Percentiles rank a stretch among this genome's conserved stretches.
Evolutionary conservation across 2,329 filamentous ascomycete genomes (phyloP).

Genomic region (Hypoxylon sp.): DNA sequence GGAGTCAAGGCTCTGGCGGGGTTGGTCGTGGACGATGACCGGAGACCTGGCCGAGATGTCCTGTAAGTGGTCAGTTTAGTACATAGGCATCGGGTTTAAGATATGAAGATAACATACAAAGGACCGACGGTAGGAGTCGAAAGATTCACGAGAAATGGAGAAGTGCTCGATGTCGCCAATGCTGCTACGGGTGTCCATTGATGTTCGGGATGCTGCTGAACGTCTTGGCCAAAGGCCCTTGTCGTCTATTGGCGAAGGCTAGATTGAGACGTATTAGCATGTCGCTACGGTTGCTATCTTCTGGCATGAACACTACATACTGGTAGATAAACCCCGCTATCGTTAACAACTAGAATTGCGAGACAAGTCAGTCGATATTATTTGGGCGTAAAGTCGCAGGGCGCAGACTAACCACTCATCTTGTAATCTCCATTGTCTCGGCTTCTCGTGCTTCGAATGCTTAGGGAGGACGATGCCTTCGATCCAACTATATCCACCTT

Average conservation of each 20-base stretch:
- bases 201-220: conserved; percentile 66
- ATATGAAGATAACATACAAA: conserved; percentile 76
- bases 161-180: conserved; percentile 91
- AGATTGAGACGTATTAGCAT: conserved; percentile 51
- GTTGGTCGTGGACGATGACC: conserved; percentile 71
- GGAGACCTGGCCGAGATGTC: conserved; percentile 93
- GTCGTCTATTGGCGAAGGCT: conserved; percentile 92
- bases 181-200: conserved; percentile 69
- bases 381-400: conserved; percentile 23
- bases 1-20: conserved; percentile 86
- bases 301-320: conserved; percentile 65
- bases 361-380: conserved; percentile 41
- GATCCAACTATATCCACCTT: conserved; percentile 74
- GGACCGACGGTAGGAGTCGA: conserved; percentile 95
- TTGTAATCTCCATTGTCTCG: conserved; percentile 81
- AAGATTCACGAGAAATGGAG: conserved; percentile 95
- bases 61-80: conserved; percentile 54
- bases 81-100: background rate
- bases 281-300: conserved; percentile 19
- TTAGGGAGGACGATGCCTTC: conserved; percentile 73
- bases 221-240: conserved; percentile 81
- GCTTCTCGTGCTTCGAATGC: conserved; percentile 72
- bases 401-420: conserved; percentile 76
- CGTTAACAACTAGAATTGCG: conserved; percentile 84
- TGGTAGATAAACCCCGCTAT: conserved; percentile 94